Percentiles rank a stretch among this genome's conserved stretches.
Conservation (phyloP, 164 flowering plant species). For the Protea cynaroides region DNA sequence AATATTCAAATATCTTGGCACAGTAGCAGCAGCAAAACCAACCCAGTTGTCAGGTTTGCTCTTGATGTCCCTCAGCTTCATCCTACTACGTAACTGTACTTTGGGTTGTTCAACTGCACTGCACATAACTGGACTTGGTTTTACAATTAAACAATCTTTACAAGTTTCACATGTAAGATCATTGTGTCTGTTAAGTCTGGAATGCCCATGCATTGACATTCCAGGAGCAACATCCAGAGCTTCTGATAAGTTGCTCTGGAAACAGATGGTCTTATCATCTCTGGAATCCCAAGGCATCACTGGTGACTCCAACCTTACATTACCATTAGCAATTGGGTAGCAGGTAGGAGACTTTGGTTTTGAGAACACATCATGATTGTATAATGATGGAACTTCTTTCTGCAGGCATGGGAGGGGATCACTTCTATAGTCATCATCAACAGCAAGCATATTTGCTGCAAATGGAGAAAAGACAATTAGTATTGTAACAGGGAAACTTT, state of each 20-base stretch:
- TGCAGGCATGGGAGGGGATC: slow-evolving; percentile 18
- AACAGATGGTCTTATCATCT: slow-evolving; percentile 13
- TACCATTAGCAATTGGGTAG: slow-evolving; percentile 15
- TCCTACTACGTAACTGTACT: slow-evolving; percentile 17
- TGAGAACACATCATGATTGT: slow-evolving; percentile 17
- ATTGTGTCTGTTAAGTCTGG: slow-evolving; percentile 18
- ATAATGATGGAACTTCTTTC: slow-evolving; percentile 13
- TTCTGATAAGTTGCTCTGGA: slow-evolving; percentile 20
- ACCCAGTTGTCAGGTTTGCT: slow-evolving; percentile 15
- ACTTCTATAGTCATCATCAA: slow-evolving; percentile 1
- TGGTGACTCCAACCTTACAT: slow-evolving; percentile 15
- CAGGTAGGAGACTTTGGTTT: slow-evolving; percentile 9
- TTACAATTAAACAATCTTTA: slow-evolving; percentile 23
- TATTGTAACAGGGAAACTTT: too few relatives aligned
- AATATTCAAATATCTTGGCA: slow-evolving; percentile 64
- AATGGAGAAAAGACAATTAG: too few relatives aligned
- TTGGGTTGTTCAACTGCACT: slow-evolving; percentile 22
- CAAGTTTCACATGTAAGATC: slow-evolving; percentile 20
- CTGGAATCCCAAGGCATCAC: slow-evolving; percentile 19
- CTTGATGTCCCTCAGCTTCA: slow-evolving; percentile 24
- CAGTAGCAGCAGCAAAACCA: slow-evolving; percentile 20
- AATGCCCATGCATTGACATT: slow-evolving; percentile 13
- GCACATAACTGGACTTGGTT: slow-evolving; percentile 17
- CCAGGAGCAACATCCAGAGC: slow-evolving; percentile 17
- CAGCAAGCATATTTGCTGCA: slow-evolving; percentile 4